These are phyloP conservation scores for Nannochloropsis salina DNA, from an alignment of 108 stramenopile genomes.

Conservation along the genomic window DNA sequence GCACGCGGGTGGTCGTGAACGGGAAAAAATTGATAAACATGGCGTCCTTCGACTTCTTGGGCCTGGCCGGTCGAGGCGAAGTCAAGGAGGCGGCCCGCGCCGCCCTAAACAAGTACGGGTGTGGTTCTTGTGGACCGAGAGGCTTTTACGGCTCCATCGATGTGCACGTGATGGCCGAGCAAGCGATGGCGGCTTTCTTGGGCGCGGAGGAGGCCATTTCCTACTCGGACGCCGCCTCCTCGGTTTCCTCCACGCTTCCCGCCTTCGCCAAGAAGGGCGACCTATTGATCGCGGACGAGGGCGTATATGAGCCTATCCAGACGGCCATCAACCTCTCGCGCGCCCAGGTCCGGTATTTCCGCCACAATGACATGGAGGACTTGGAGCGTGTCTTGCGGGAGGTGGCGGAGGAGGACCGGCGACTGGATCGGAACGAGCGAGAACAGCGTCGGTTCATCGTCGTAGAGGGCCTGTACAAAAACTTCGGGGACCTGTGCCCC, in stretches of 20 bases:
- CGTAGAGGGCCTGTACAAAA: conserved; percentile 91
- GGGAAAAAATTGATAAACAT: conserved; percentile 64
- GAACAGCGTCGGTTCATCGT: conserved; percentile 94
- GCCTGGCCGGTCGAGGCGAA: conserved; percentile 38
- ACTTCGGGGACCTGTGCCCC: conserved; percentile 81
- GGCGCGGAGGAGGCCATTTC: conserved; percentile 82
- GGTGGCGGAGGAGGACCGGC: conserved; percentile 61
- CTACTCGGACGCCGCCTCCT: conserved; percentile 86
- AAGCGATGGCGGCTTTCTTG: conserved; percentile 68
- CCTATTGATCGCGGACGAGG: conserved; percentile 85
- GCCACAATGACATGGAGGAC: conserved; percentile 95
- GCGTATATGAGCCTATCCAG: conserved; percentile 74
- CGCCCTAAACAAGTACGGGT: conserved; percentile 72
- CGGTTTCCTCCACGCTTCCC: conserved; percentile 74
- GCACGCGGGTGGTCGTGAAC: background rate
- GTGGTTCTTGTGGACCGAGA: conserved; percentile 95
- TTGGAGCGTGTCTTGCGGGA: conserved; percentile 75
- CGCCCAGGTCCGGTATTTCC: conserved; percentile 79
- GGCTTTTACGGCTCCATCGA: conserved; percentile 99
- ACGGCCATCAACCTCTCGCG: conserved; percentile 81
- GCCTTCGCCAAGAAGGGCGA: conserved; percentile 98
- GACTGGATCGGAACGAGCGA: conserved; percentile 62
- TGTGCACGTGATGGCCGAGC: conserved; percentile 79
- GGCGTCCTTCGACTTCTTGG: conserved; percentile 59
- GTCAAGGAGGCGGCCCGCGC: conserved; percentile 60